Evolutionary conservation across 768 basidiomycete genomes (phyloP).

Genomic region (Leccinum subgranulosum): DNA sequence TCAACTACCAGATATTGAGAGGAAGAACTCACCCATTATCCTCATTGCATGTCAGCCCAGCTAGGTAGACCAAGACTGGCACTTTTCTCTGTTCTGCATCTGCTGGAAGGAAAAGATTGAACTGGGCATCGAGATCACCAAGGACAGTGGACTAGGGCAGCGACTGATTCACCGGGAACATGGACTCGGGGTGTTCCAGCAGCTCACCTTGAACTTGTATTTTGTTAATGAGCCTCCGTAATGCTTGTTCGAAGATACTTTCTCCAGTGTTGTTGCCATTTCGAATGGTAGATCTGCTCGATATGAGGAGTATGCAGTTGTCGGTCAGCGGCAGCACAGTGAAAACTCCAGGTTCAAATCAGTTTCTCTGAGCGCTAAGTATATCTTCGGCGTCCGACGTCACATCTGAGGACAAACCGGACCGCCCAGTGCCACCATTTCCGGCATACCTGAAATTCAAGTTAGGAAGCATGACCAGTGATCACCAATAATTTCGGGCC

Average conservation of each 20-base stretch:
- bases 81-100: conserved; percentile 54
- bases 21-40: conserved; percentile 73
- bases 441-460: too few species aligned
- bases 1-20: not conserved
- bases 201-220: conserved; percentile 75
- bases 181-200: not conserved
- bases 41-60: conserved; percentile 88
- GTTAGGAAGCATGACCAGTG: too few species aligned
- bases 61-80: conserved; percentile 80
- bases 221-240: conserved; percentile 82
- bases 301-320: not conserved
- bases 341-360: not conserved
- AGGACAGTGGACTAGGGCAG: conserved; percentile 58
- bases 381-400: conserved; percentile 4
- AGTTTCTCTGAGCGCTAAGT: conserved; percentile 4
- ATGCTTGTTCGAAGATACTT: conserved; percentile 71
- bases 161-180: not conserved
- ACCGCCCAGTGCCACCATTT: not conserved
- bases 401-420: not conserved
- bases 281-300: not conserved
- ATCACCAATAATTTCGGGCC: too few species aligned
- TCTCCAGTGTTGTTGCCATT: conserved; percentile 46
- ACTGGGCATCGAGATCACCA: conserved; percentile 66
- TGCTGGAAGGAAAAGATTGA: conserved; percentile 87
- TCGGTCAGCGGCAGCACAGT: not conserved